These are phyloP conservation scores for Yamadazyma jaroonii DNA, from an alignment of 1,139 yeast genomes.

Conservation along the genomic window DNA sequence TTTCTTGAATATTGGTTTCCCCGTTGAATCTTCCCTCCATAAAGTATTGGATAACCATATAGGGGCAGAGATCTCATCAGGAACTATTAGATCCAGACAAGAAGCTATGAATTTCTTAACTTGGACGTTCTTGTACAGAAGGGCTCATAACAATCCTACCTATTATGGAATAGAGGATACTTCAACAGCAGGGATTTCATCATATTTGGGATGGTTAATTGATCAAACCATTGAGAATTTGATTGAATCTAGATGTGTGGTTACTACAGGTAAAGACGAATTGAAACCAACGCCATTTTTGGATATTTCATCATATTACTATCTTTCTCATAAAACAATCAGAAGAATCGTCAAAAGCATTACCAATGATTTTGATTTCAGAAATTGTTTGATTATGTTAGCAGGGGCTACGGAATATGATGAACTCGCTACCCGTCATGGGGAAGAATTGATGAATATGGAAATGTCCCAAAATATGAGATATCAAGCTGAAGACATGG, in stretches of 20 bases:
- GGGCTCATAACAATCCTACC: constrained; percentile 95
- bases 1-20: constrained; percentile 92
- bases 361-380: constrained; percentile 49
- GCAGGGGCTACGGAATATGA: constrained; percentile 87
- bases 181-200: constrained; percentile 62
- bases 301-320: constrained; percentile 86
- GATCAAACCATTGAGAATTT: constrained; percentile 70
- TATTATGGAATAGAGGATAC: constrained; percentile 85
- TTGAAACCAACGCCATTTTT: constrained; percentile 76
- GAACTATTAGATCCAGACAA: constrained; percentile 77
- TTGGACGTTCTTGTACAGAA: constrained; percentile 91
- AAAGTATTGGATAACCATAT: constrained; percentile 90
- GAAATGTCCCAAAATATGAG: constrained; percentile 83
- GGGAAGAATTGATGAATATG: constrained; percentile 88
- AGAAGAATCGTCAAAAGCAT: constrained; percentile 61
- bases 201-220: constrained; percentile 69
- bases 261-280: constrained; percentile 46
- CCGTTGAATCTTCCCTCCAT: constrained; percentile 94
- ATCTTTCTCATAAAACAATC: constrained; percentile 87
- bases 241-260: constrained; percentile 70
- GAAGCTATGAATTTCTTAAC: constrained; percentile 91
- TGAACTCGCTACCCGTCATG: constrained; percentile 91
- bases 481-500: constrained; percentile 68
- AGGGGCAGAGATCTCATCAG: constrained; percentile 94
- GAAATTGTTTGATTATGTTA: constrained; percentile 69